phyloP scores from a whole-genome alignment of 1,139 yeast species.

The Saccharomyces hybrid region DNA sequence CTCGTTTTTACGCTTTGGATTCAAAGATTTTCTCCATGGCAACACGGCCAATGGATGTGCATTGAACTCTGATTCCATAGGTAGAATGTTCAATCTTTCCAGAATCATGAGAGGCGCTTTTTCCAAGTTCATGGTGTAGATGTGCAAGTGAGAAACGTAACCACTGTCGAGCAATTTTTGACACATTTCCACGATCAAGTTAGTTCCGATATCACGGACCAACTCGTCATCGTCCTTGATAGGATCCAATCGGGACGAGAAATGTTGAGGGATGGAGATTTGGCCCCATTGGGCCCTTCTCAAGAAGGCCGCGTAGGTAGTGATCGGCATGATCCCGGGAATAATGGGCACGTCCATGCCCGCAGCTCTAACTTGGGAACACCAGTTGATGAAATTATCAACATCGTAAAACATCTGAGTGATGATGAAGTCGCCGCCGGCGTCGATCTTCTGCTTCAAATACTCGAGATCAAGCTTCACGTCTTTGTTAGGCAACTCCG shows the following conservation, averaged over 20 bases:
- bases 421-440: constrained; percentile 86
- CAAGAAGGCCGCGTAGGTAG: constrained; percentile 83
- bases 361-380: constrained; percentile 53
- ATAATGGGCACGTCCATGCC: constrained; percentile 86
- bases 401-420: constrained; percentile 93
- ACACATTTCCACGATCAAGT: constrained; percentile 81
- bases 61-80: constrained; percentile 21
- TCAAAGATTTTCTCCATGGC: constrained; percentile 89
- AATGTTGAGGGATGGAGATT: constrained; percentile 67
- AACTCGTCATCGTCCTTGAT: constrained; percentile 83
- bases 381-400: constrained; percentile 79
- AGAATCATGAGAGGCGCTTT: constrained; percentile 83
- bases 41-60: constrained; percentile 32
- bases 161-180: constrained; percentile 62
- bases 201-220: constrained; percentile 82
- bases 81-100: constrained; percentile 58
- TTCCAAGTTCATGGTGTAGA: constrained; percentile 94
- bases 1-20: constrained; percentile 74
- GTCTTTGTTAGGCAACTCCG: constrained; percentile 52
- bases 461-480: constrained; percentile 48
- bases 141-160: constrained; percentile 75
- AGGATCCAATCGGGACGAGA: constrained; percentile 65
- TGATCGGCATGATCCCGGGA: constrained; percentile 98
- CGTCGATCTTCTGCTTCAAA: constrained; percentile 81
- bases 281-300: constrained; percentile 95